Conservation (phyloP, 2,329 filamentous ascomycete genomes). For the Xylogone sp. region DNA sequence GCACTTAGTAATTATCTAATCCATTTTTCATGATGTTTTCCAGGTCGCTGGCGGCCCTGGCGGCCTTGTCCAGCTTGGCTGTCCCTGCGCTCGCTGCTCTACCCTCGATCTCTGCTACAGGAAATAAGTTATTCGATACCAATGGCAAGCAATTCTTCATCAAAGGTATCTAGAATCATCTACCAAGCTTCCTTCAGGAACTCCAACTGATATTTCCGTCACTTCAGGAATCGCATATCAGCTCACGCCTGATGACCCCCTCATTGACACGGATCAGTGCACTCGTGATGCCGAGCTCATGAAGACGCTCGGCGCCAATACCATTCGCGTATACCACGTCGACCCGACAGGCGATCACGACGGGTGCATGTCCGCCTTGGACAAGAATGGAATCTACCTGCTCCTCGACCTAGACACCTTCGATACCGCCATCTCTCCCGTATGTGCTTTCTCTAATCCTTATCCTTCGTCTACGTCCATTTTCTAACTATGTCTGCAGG, state of each 20-base stretch:
- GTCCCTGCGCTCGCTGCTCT: constrained; percentile 30
- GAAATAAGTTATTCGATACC: constrained; percentile 81
- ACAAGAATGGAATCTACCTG: constrained; percentile 76
- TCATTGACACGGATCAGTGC: constrained; percentile 74
- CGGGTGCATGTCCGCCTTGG: constrained; percentile 77
- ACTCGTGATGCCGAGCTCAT: constrained; percentile 71
- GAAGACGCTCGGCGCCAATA: constrained; percentile 76
- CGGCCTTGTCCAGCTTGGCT: constrained; percentile 21
- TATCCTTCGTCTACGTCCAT: too few relatives aligned
- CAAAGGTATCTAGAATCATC: constrained; percentile 54
- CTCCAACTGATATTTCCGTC: constrained; percentile 4
- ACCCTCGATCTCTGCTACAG: constrained; percentile 52
- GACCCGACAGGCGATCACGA: constrained; percentile 67
- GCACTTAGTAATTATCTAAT: neutral
- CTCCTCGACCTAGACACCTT: constrained; percentile 82
- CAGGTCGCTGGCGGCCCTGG: constrained; percentile 15
- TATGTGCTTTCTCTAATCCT: constrained; percentile 36
- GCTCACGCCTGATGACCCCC: constrained; percentile 62
- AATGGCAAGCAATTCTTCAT: constrained; percentile 81
- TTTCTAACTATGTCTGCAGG: constrained; percentile 34
- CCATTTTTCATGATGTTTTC: constrained; percentile 17
- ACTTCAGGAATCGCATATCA: constrained; percentile 70
- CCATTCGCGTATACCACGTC: constrained; percentile 87
- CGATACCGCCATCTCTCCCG: constrained; percentile 62
- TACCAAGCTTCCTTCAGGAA: neutral